Evolutionary conservation across 2,329 filamentous ascomycete genomes (phyloP).

Genomic region (Fusarium sp.): DNA sequence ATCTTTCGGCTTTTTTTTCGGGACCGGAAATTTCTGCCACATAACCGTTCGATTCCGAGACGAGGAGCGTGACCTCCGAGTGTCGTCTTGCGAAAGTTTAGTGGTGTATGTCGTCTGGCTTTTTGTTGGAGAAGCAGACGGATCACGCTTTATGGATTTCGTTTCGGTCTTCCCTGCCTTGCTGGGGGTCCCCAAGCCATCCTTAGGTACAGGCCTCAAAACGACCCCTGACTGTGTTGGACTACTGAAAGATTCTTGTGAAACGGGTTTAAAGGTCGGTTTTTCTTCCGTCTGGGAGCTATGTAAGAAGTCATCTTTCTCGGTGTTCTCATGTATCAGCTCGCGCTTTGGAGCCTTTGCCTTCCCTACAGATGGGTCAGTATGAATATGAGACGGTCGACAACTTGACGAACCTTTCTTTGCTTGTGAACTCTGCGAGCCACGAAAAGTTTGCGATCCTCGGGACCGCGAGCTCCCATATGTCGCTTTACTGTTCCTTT

Average conservation of each 20-base stretch:
- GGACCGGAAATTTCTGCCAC: not conserved
- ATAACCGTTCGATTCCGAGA: constrained; percentile 10
- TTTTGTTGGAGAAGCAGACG: constrained; percentile 32
- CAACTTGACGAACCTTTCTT: constrained; percentile 34
- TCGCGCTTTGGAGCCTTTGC: not conserved
- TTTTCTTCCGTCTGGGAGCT: constrained; percentile 20
- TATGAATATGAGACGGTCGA: not conserved
- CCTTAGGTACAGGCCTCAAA: constrained; percentile 16
- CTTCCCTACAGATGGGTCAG: constrained; percentile 21
- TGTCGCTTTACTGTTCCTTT: constrained; percentile 34
- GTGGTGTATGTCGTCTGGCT: not conserved
- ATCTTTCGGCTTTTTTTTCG: not conserved
- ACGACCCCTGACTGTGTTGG: constrained; percentile 19
- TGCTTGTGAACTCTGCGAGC: constrained; percentile 44
- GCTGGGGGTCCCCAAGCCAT: constrained; percentile 25
- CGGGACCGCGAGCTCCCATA: constrained; percentile 46
- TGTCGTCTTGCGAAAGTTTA: constrained; percentile 21
- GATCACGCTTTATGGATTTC: constrained; percentile 8
- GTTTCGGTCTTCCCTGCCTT: constrained; percentile 18
- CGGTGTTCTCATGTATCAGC: not conserved
- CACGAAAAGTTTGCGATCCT: constrained; percentile 29
- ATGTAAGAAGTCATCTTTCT: not conserved
- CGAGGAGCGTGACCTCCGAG: not conserved
- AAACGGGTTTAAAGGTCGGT: constrained; percentile 18
- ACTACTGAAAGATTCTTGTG: constrained; percentile 29